Evolutionary conservation across 1,284 basidiomycete species (phyloP), one percentile per base, ranked within the genome.

Genomic region (Cutaneotrichosporon sp.): DNA sequence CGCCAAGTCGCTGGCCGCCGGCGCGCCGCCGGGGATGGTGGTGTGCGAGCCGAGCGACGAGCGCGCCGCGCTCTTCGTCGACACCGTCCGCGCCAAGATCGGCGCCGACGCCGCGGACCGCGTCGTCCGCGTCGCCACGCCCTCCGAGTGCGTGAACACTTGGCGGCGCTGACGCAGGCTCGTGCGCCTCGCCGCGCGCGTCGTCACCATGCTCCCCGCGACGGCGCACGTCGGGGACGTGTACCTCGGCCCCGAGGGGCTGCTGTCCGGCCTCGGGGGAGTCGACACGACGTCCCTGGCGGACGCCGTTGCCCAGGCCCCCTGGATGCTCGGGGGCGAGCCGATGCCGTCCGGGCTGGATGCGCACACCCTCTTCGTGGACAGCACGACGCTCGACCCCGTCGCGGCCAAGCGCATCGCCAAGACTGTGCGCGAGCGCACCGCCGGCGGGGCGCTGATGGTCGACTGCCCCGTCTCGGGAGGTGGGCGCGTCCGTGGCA

Each of bases 181-280:
- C 7, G 38, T 13, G 68, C 5, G 79, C 80, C 11, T 70, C n/a
- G n/a, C n/a, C n/a, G n/a, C 75, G 0, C 79, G 76, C 13, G 75
- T 84, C 25, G 67, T 83, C 42, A 83, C 82, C 3, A 81, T 81
- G 79, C 70, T 83, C 1, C 83, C 83, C 0, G 81, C 80, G 0
- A 80, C 79, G 6, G 79, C 79, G 0, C 77, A 80, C 56, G 80
- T 81, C n/a, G 73, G 80, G 58, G 67, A 68, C 16, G 79, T 81
- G 5, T 81, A 80, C 67, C 72, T 80, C 4, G 75, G 77, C 47
- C 61, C 63, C 50, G 22, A 45, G 1, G 63, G 61, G 9, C 54
- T 63, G n/a, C 22, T 63, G 18, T 68, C 74, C 0, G 79, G 76
- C 2, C 74, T 84, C 27, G 81, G 81, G 77, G 69, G 82, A 1